A percentile compares a stretch with the other conserved stretches of the same genome.
Evolutionary conservation across 768 basidiomycete species (phyloP).

Genomic region (Boletus sp.): DNA sequence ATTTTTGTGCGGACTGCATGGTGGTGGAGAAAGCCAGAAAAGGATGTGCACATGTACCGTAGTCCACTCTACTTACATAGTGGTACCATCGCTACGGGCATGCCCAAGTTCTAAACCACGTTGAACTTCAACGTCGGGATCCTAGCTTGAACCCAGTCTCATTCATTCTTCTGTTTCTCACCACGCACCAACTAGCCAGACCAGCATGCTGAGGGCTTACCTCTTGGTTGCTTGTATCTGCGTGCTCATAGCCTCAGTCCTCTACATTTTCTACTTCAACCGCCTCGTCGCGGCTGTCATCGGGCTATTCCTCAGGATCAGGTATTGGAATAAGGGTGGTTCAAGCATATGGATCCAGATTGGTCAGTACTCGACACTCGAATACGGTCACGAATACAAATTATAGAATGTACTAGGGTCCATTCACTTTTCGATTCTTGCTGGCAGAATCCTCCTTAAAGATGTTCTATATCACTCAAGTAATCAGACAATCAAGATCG

Average conservation of each 20-base stretch:
- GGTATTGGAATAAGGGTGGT: conserved; percentile 74
- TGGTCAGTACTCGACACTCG: conserved; percentile 42
- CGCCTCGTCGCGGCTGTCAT: conserved; percentile 71
- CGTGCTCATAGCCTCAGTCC: conserved; percentile 50
- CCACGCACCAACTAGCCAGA: neutral
- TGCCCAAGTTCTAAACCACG: conserved; percentile 5
- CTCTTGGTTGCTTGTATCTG: conserved; percentile 64
- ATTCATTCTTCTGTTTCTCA: neutral
- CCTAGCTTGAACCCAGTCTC: neutral
- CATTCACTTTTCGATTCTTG: conserved; percentile 85
- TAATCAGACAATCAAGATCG: conserved; percentile 82
- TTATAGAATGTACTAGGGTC: conserved; percentile 51
- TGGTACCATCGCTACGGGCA: neutral
- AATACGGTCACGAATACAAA: neutral
- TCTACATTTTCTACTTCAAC: conserved; percentile 92
- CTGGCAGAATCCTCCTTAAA: conserved; percentile 84
- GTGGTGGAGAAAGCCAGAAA: neutral
- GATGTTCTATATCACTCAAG: conserved; percentile 88
- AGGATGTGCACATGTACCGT: neutral
- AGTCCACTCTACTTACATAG: neutral
- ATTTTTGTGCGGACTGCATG: conserved; percentile 27
- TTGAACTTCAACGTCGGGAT: neutral
- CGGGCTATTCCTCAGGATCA: conserved; percentile 60
- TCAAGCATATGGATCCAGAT: conserved; percentile 84
- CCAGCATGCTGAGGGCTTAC: conserved; percentile 51